Evolutionary conservation across 2,329 filamentous ascomycete species (phyloP), one percentile per base, ranked within the genome.

Genomic region (Colletotrichum sp.): DNA sequence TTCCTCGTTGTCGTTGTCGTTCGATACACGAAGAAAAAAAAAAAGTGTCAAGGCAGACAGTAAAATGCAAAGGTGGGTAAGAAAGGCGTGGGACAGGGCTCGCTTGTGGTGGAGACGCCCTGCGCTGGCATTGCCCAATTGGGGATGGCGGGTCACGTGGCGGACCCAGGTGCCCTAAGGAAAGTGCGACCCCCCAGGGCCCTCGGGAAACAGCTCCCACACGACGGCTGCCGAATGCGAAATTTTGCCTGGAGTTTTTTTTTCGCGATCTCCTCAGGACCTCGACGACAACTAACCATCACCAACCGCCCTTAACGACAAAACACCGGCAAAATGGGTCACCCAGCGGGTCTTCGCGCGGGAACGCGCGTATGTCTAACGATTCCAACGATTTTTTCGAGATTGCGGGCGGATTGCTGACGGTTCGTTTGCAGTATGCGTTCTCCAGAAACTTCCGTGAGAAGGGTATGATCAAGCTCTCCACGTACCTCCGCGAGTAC

Each of bases 361-460:
- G 95, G 95, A 89, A 96, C 95, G 89, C 94, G 95, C 89, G 93
- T 94, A 92, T 82, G 93, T 93, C 75, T 67, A 65, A 71, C 76
- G 71, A 78, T 74, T 72, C 65, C 72, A 74, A 70, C 70, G 68
- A 76, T 7, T 72, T 60, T 63, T 63, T 65, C 63, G 70, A 68
- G 30, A 26, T 7, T 30, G 48, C 52, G 30, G 72, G 48, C 76
- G 69, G 77, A 77, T 73, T 86, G 81, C 86, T 82, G 77, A 82
- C 81, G 72, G 79, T 81, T 48, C 78, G 66, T 76, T 82, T 79
- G 70, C 83, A 94, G 91, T 95, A 96, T 93, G 94, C 95, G 90
- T 99, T 98, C 93, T 95, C 94, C 87, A 93, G 96, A 85, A 91
- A 93, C 86, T 98, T 98, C 92, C 96, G 97, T 90, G 91, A 98